Percentiles rank a stretch among this genome's conserved stretches.
These are phyloP conservation scores for Smithsoniella earleae DNA, from an alignment of 163 green algal species.

Conservation along the genomic window DNA sequence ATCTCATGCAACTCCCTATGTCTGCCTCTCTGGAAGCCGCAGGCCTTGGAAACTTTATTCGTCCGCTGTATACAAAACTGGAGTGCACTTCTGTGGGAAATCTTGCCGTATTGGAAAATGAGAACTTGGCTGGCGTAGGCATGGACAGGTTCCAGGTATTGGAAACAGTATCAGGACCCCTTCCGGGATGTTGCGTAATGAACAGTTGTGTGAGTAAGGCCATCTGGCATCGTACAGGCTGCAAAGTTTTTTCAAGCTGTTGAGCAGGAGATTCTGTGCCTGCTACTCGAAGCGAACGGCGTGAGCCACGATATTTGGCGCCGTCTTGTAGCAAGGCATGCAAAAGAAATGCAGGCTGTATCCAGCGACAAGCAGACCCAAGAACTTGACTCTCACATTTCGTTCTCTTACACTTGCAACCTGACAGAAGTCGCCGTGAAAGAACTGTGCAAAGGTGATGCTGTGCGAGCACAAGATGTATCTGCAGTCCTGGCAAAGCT, in stretches of 20 bases:
- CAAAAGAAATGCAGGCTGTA: not conserved
- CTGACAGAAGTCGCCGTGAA: not conserved
- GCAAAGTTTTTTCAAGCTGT: not conserved
- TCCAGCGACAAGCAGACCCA: too few species aligned
- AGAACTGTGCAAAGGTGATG: slow-evolving; percentile 19
- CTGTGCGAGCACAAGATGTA: slow-evolving; percentile 6
- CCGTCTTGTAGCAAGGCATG: not conserved
- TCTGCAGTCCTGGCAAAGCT: not conserved
- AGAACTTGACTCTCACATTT: not conserved
- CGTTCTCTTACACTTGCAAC: not conserved
- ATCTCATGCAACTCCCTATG: slow-evolving; percentile 25
- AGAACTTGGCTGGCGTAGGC: not conserved
- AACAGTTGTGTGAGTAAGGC: not conserved
- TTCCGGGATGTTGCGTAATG: not conserved
- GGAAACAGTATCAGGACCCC: not conserved
- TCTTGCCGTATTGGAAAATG: not conserved
- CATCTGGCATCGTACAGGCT: not conserved
- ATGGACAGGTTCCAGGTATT: slow-evolving; percentile 11
- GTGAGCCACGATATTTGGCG: slow-evolving; percentile 2
- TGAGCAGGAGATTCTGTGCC: slow-evolving; percentile 23
- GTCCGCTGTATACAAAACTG: not conserved
- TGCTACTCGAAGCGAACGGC: slow-evolving; percentile 9
- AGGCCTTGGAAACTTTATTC: not conserved
- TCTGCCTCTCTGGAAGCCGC: not conserved
- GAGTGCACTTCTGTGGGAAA: not conserved